Evolutionary conservation across 257 asterid genomes (phyloP), one percentile per base, ranked within the genome.

Genomic region (Coffea canephora): DNA sequence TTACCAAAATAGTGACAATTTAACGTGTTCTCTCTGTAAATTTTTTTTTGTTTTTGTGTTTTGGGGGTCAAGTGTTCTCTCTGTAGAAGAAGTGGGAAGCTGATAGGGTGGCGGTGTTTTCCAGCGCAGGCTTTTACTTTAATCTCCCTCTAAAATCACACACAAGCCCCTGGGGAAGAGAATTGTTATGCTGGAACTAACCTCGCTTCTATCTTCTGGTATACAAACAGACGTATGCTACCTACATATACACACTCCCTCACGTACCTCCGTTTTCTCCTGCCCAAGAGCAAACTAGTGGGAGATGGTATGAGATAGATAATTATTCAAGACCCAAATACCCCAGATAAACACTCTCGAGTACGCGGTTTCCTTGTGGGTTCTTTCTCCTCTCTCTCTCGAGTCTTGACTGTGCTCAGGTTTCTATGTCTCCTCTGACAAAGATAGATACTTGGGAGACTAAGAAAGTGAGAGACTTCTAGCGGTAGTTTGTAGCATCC

Each of bases 121-220:
- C 83, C 87, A 80, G 94, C 76, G 92, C 82, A 84, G 93, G 89
- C 89, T 83, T 74, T 85, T 86, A 78, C 83, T 76, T 68, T 73
- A 6, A 19, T 55, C 75, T 62, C 61, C 23, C 80, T 19, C 52
- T 41, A 7, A 25, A 71, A 45, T 71, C 25, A 10, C 78, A 13
- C 65, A 19, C 50, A 69, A 62, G n/a, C 71, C 70, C 31, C 31
- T 31, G 31, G 66, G 69, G 9, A 8, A 34, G 52, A 19, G 67
- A 21, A 9, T 4, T 39, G 43, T 2, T 39, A 39, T 4, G 43
- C 78, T 70, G 48, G 64, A 74, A 59, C 31, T 59, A 2, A 9
- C 77, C 66, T 41, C 4, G 46, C 43, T 39, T 4, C 43, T 39
- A 39, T 39, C 43, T 39, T 4, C 43, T 39, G 0, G 43, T 39